Evolutionary conservation across 2,329 filamentous ascomycete genomes (phyloP).

Genomic region (Dactylellina parvicollis): DNA sequence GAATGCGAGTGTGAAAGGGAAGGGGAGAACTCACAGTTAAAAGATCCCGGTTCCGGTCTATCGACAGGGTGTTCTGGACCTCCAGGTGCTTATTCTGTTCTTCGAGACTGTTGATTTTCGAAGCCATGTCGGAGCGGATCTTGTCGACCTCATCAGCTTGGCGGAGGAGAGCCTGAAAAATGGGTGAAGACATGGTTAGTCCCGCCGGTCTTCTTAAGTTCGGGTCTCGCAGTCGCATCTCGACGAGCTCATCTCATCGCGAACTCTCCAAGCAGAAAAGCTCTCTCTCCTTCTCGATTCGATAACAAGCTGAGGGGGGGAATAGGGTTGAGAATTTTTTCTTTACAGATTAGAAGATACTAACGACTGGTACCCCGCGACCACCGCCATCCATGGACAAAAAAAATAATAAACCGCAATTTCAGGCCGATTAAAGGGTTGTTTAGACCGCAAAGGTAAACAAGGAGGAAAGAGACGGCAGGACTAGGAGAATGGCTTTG

Average conservation of each 20-base stretch:
- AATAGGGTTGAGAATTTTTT: slow-evolving; percentile 10
- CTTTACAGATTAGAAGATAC: slow-evolving; percentile 47
- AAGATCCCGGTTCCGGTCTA: slow-evolving; percentile 83
- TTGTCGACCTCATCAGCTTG: slow-evolving; percentile 93
- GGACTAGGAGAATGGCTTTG: slow-evolving; percentile 28
- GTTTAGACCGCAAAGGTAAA: slow-evolving; percentile 50
- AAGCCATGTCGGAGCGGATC: slow-evolving; percentile 77
- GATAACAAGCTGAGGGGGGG: slow-evolving; percentile 12
- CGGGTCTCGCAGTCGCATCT: slow-evolving; percentile 41
- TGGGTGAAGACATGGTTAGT: slow-evolving; percentile 42
- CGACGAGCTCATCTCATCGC: slow-evolving; percentile 52
- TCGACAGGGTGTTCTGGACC: slow-evolving; percentile 77
- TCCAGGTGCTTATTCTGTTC: slow-evolving; percentile 77
- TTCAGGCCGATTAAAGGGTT: slow-evolving; percentile 17
- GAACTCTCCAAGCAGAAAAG: slow-evolving; percentile 7
- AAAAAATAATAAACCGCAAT: slow-evolving; percentile 34
- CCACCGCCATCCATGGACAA: slow-evolving; percentile 48
- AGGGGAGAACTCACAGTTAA: slow-evolving; percentile 66
- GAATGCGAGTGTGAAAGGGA: not conserved
- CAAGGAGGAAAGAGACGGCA: slow-evolving; percentile 25
- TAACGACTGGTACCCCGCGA: slow-evolving; percentile 47
- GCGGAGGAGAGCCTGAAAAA: slow-evolving; percentile 78
- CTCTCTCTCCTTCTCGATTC: slow-evolving; percentile 47
- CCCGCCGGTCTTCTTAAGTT: slow-evolving; percentile 34
- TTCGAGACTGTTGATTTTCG: slow-evolving; percentile 80